A percentile compares a stretch with the other conserved stretches of the same genome.
These are phyloP conservation scores for Dothistroma pini DNA, from an alignment of 2,329 filamentous ascomycete genomes.

Conservation along the genomic window DNA sequence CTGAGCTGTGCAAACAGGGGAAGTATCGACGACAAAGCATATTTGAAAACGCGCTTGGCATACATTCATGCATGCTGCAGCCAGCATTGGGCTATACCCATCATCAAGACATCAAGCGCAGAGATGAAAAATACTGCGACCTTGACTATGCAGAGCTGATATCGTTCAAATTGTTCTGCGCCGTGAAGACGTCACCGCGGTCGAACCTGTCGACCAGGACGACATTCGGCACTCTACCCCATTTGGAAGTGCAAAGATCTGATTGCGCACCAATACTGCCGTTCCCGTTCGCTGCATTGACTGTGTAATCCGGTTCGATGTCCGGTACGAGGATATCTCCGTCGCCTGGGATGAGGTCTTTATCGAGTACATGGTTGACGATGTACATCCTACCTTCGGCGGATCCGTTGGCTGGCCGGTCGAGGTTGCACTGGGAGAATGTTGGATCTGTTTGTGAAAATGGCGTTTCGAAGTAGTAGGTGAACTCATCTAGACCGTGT, in stretches of 20 bases:
- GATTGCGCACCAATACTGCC: conserved; percentile 46
- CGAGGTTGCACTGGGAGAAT: conserved; percentile 43
- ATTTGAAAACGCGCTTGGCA: too few species aligned
- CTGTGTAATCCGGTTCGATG: conserved; percentile 35
- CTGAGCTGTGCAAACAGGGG: too few species aligned
- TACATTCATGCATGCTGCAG: too few species aligned
- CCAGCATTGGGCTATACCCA: too few species aligned
- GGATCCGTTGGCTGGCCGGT: conserved; percentile 40
- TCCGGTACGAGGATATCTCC: conserved; percentile 39
- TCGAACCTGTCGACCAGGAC: conserved; percentile 46
- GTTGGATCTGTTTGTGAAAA: conserved; percentile 37
- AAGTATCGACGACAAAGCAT: too few species aligned
- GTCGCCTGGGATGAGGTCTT: conserved; percentile 33
- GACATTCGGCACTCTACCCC: conserved; percentile 40
- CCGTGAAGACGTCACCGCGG: conserved; percentile 41
- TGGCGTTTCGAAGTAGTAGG: conserved; percentile 47
- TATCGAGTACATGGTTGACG: conserved; percentile 47
- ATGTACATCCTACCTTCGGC: conserved; percentile 45
- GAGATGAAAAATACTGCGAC: not conserved
- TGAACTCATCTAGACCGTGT: conserved; percentile 19
- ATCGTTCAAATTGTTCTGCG: conserved; percentile 39
- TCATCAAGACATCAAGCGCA: too few species aligned
- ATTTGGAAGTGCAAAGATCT: conserved; percentile 36
- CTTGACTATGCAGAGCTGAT: not conserved
- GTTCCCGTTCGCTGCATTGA: conserved; percentile 44